These are phyloP conservation scores for Dendrobium huoshanense DNA, from an alignment of 106 monocot genomes.

Conservation along the genomic window DNA sequence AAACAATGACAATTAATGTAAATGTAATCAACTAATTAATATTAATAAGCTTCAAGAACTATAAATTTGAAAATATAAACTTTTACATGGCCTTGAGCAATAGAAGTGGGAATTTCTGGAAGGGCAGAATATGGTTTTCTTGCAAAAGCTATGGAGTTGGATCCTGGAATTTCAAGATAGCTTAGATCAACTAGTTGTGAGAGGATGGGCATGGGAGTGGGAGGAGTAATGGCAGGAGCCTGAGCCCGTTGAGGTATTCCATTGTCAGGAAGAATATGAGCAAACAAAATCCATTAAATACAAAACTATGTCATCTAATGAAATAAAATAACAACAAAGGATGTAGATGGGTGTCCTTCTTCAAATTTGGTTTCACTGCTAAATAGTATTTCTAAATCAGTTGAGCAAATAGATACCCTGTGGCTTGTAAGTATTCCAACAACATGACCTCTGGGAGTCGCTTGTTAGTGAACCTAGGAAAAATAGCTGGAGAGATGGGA, in stretches of 20 bases:
- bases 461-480: conserved; percentile 90
- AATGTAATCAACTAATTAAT: not conserved
- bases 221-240: conserved; percentile 25
- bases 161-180: conserved; percentile 62
- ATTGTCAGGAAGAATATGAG: conserved; percentile 43
- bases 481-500: not conserved
- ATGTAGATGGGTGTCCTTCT: conserved; percentile 91
- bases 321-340: conserved; percentile 22
- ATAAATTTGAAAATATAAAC: not conserved
- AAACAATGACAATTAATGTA: not conserved
- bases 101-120: conserved; percentile 51
- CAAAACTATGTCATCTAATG: not conserved
- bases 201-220: conserved; percentile 23
- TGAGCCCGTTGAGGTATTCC: conserved; percentile 64
- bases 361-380: conserved; percentile 69
- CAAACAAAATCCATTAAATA: conserved; percentile 5
- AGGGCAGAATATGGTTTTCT: conserved; percentile 22
- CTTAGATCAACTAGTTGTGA: conserved; percentile 88
- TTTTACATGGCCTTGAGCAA: conserved; percentile 78
- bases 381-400: conserved; percentile 85
- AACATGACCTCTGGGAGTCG: conserved; percentile 81
- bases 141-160: conserved; percentile 12
- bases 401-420: conserved; percentile 73
- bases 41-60: not conserved
- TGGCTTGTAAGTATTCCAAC: conserved; percentile 88